These are phyloP conservation scores for Peniophora sp. DNA, from an alignment of 1,284 basidiomycete genomes.

Conservation along the genomic window DNA sequence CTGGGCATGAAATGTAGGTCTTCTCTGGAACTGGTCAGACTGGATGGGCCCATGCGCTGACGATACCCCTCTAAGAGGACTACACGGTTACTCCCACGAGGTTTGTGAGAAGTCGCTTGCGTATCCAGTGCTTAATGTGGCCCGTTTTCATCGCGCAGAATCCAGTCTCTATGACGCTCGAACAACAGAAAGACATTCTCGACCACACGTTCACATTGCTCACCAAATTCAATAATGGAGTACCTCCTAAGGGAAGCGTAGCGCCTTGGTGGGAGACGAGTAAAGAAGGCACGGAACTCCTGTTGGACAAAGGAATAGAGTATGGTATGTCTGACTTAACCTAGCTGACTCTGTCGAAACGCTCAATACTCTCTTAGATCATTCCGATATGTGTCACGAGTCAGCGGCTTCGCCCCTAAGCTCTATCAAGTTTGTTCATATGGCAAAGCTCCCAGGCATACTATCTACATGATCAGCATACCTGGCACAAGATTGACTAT, in stretches of 20 bases:
- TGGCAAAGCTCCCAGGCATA: slow-evolving; percentile 56
- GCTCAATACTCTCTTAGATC: slow-evolving; percentile 31
- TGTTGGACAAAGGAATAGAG: slow-evolving; percentile 69
- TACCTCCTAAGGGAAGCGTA: slow-evolving; percentile 59
- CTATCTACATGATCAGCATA: slow-evolving; percentile 62
- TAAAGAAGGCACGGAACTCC: slow-evolving; percentile 58
- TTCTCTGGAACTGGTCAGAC: not conserved
- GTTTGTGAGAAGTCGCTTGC: slow-evolving; percentile 18
- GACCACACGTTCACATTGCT: slow-evolving; percentile 61
- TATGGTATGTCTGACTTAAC: slow-evolving; percentile 41
- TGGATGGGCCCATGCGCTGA: not conserved
- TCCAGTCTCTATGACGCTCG: slow-evolving; percentile 49
- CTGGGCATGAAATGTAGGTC: slow-evolving; percentile 58
- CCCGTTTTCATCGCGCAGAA: slow-evolving; percentile 43
- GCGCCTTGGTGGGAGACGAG: slow-evolving; percentile 80
- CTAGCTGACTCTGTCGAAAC: not conserved
- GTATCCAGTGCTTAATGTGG: not conserved
- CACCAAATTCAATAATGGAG: slow-evolving; percentile 63
- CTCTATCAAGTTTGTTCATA: slow-evolving; percentile 5
- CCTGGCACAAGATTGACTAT: slow-evolving; percentile 74
- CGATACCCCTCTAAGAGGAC: slow-evolving; percentile 35
- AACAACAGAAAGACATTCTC: slow-evolving; percentile 69
- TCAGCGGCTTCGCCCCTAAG: slow-evolving; percentile 19
- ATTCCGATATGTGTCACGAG: slow-evolving; percentile 62
- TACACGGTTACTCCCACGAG: slow-evolving; percentile 74